These are phyloP conservation scores for Volvariella volvacea DNA, from an alignment of 1,284 basidiomycete genomes.

Conservation along the genomic window DNA sequence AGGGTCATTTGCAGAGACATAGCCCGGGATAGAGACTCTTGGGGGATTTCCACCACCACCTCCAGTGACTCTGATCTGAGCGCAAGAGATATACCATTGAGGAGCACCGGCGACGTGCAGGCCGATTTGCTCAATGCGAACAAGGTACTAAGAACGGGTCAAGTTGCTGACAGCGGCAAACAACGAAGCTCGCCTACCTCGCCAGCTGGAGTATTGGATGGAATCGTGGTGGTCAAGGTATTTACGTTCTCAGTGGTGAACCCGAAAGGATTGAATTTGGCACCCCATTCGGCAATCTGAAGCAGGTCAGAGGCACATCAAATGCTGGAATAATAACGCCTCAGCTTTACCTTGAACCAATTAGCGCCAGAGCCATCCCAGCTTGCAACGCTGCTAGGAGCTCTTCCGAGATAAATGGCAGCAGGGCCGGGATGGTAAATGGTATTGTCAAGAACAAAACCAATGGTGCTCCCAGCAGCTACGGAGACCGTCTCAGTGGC, in stretches of 20 bases:
- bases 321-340: too few relatives aligned
- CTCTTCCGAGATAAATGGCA: slow-evolving; percentile 35
- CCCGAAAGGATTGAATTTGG: slow-evolving; percentile 29
- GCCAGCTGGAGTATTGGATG: slow-evolving; percentile 28
- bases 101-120: slow-evolving; percentile 32
- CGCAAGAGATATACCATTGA: slow-evolving; percentile 34
- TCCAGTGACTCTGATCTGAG: slow-evolving; percentile 31
- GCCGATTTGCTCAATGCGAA: slow-evolving; percentile 36
- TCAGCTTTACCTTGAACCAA: slow-evolving; percentile 38
- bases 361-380: slow-evolving; percentile 38
- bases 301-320: too few relatives aligned
- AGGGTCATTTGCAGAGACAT: slow-evolving; percentile 26
- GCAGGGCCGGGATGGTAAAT: slow-evolving; percentile 36
- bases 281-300: slow-evolving; percentile 32
- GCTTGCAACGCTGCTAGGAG: slow-evolving; percentile 24
- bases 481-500: slow-evolving; percentile 26
- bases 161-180: background rate
- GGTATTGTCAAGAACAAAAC: slow-evolving; percentile 33
- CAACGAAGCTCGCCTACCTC: slow-evolving; percentile 18
- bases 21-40: slow-evolving; percentile 35
- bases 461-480: slow-evolving; percentile 29
- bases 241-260: slow-evolving; percentile 24
- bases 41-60: slow-evolving; percentile 29
- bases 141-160: slow-evolving; percentile 31
- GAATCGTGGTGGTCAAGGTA: slow-evolving; percentile 32